Conservation (phyloP, 176 grass and related monocot genomes). For the Echinochloa phyllopogon region DNA sequence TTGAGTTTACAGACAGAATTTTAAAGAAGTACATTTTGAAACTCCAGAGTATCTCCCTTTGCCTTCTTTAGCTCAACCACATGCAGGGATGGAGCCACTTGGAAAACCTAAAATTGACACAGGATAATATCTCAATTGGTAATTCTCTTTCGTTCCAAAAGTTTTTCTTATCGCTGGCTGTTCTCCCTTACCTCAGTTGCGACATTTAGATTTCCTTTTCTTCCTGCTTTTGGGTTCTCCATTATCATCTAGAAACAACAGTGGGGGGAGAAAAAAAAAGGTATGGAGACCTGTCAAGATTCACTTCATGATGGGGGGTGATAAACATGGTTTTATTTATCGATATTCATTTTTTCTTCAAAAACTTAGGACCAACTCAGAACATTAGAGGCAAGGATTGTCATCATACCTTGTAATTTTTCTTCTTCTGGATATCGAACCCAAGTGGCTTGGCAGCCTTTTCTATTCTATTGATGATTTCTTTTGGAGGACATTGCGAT, state of each 20-base stretch:
- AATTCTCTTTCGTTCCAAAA: background rate
- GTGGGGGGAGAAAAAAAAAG: background rate
- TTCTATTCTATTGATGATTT: conserved; percentile 88
- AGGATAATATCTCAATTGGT: conserved; percentile 16
- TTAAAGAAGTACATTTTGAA: conserved; percentile 68
- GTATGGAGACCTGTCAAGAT: background rate
- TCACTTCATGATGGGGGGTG: background rate
- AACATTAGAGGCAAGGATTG: conserved; percentile 26
- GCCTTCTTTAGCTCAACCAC: conserved; percentile 88
- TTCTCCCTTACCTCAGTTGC: conserved; percentile 75
- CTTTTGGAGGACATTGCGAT: conserved; percentile 66
- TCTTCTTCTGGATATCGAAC: conserved; percentile 90
- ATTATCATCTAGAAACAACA: conserved; percentile 67
- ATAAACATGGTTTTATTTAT: conserved; percentile 1
- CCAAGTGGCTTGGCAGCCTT: conserved; percentile 90
- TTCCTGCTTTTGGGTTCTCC: conserved; percentile 80
- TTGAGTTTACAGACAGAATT: background rate
- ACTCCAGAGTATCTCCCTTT: conserved; percentile 90
- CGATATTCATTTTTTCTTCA: background rate
- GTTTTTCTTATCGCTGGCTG: conserved; percentile 10
- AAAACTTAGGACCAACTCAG: background rate
- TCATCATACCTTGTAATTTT: conserved; percentile 78
- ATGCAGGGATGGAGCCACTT: conserved; percentile 85
- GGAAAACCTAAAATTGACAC: conserved; percentile 68
- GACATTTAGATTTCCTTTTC: conserved; percentile 90